These are phyloP conservation scores for Phoenix roebelenii DNA, from an alignment of 176 grass and related monocot genomes.

Conservation along the genomic window DNA sequence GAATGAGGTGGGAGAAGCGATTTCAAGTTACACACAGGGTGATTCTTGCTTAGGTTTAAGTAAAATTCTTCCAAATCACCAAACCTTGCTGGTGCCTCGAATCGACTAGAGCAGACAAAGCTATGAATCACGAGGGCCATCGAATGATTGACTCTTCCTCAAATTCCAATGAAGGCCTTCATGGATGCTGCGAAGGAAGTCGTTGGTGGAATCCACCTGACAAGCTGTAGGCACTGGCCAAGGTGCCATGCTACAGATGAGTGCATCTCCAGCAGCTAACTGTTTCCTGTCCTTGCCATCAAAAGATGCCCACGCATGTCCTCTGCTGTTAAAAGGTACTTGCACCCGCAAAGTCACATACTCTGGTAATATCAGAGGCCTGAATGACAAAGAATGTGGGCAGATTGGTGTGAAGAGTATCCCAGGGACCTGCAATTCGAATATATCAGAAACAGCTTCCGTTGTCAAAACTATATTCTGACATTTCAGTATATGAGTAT, in stretches of 20 bases:
- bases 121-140: conserved; percentile 47
- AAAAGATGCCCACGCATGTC: conserved; percentile 82
- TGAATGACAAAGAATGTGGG: conserved; percentile 86
- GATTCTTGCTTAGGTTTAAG: too few relatives aligned
- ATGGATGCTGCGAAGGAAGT: conserved; percentile 90
- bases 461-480: too few relatives aligned
- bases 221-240: conserved; percentile 93
- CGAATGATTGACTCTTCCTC: conserved; percentile 69
- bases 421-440: conserved; percentile 53
- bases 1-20: too few relatives aligned
- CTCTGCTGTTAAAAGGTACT: conserved; percentile 83
- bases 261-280: conserved; percentile 62
- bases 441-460: too few relatives aligned
- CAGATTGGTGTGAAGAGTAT: conserved; percentile 99
- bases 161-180: conserved; percentile 98
- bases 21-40: too few relatives aligned
- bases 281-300: conserved; percentile 86
- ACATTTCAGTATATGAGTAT: too few relatives aligned
- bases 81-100: too few relatives aligned
- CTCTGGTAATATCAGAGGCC: conserved; percentile 86
- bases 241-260: conserved; percentile 90
- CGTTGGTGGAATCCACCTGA: conserved; percentile 74
- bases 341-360: conserved; percentile 82
- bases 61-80: too few relatives aligned
- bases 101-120: too few relatives aligned